Base-by-base conservation (phyloP, 805 yeast genomes). In the Saccharomycopsis amapae region DNA sequence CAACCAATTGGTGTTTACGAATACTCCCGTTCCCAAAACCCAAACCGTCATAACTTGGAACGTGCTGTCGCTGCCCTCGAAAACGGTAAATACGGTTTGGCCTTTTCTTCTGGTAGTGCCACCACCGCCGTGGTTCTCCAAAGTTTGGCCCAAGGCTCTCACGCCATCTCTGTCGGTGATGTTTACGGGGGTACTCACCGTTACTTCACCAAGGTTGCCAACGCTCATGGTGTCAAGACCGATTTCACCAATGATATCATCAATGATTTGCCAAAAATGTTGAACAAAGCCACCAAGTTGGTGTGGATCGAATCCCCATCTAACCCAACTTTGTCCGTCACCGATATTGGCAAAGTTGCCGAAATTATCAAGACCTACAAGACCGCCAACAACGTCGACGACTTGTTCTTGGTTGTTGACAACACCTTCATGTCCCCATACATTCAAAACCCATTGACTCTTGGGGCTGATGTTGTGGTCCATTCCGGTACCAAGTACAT, bases 161-260 rank as follows among this genome's bases (percentile, higher is more conserved):
- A 86, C 59, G 82, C 83, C 35, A 70, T 85, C 41, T 79, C 87
- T 39, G 79, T 85, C 58, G 88, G 85, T 56, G 95, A 85, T 58
- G 95, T 85, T 39, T 85, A 85, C 64, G 95, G 95, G 52, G 95
- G 95, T 57, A 85, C 95, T 48, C 93, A 85, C 69, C 73, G 95
- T 65, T 85, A 86, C 66, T 85, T 85, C 72, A 81, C 95, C 61
- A 75, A 82, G 62, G 95, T 85, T 40, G 95, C 90, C 50, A 69
- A 71, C 59, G 75, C 85, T 39, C 93, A 85, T 61, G 90, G 90
- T 48, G 82, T 84, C 47, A 72, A 68, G 45, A 74, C 82, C 38
- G 64, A 78, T 15, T 85, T 86, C 65, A 78, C 87, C 40, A 75
- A 74, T 54, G 72, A 81, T 61, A 69, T 85, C 56, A 73, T 71